These are phyloP conservation scores for Arthrobotrys conoides DNA, from an alignment of 2,329 filamentous ascomycete species.

Conservation along the genomic window DNA sequence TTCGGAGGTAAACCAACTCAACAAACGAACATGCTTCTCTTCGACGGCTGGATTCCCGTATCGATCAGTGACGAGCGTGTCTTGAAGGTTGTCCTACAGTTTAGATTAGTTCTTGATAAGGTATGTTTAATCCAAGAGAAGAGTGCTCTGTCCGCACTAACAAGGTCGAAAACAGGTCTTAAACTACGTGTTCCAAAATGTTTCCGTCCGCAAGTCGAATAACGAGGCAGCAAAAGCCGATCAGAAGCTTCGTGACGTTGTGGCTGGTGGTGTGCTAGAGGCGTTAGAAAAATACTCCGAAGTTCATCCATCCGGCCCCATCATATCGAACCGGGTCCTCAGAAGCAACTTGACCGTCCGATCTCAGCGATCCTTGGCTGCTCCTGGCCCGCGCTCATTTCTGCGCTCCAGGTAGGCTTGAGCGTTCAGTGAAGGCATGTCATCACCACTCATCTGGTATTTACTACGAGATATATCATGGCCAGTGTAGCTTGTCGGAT, in stretches of 20 bases:
- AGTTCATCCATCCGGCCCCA: not conserved
- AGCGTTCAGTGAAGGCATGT: not conserved
- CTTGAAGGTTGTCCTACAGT: conserved; percentile 50
- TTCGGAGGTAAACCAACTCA: conserved; percentile 63
- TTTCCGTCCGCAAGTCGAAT: conserved; percentile 40
- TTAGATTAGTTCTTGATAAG: conserved; percentile 55
- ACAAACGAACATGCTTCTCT: conserved; percentile 58
- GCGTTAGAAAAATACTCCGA: conserved; percentile 52
- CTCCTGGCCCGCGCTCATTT: conserved; percentile 13
- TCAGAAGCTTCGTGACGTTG: conserved; percentile 35
- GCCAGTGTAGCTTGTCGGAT: too few relatives aligned
- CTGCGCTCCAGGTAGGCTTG: not conserved
- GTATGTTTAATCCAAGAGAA: conserved; percentile 7
- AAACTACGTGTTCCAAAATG: conserved; percentile 49
- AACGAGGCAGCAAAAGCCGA: conserved; percentile 21
- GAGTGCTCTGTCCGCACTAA: not conserved
- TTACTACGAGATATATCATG: not conserved
- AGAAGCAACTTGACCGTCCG: not conserved
- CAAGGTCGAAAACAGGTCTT: conserved; percentile 30
- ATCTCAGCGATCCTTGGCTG: not conserved
- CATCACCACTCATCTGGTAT: not conserved
- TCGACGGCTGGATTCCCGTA: conserved; percentile 63
- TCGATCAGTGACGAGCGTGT: conserved; percentile 49
- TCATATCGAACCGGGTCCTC: not conserved
- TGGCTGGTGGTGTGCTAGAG: conserved; percentile 46